phyloP scores from a whole-genome alignment of 2,329 filamentous ascomycete species.

The Fusarium brevicatenulatum region DNA sequence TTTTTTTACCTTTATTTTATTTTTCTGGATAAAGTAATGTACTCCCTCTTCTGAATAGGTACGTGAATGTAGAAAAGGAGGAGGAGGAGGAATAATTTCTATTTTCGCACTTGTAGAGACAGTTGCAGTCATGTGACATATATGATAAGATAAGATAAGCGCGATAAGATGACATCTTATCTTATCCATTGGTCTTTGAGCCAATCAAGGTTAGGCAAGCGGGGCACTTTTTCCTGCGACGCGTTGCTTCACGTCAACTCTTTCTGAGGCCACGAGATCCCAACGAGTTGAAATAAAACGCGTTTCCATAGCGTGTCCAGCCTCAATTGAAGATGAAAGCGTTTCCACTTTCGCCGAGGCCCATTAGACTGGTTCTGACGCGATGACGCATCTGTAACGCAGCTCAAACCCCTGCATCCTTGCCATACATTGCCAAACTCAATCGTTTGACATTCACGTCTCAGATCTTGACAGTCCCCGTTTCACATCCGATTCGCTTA shows the following conservation, averaged over 20 bases:
- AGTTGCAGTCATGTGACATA: too few relatives aligned
- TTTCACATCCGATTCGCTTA: not conserved
- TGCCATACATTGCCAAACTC: not conserved
- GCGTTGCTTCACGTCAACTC: not conserved
- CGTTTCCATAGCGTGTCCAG: not conserved
- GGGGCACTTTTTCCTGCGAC: not conserved
- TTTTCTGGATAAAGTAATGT: too few relatives aligned
- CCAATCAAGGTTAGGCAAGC: not conserved
- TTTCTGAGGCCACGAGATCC: too few relatives aligned
- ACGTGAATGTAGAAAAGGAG: too few relatives aligned
- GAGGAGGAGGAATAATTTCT: too few relatives aligned
- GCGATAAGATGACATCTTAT: rapidly evolving
- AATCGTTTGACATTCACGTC: not conserved
- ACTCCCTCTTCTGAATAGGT: rapidly evolving
- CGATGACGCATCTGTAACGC: not conserved
- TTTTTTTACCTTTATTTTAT: too few relatives aligned
- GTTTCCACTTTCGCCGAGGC: not conserved
- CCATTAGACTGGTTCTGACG: not conserved
- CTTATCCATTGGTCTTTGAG: rapidly evolving
- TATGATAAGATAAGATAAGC: not conserved
- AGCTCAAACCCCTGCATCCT: not conserved
- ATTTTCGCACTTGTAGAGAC: too few relatives aligned
- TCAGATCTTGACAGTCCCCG: not conserved
- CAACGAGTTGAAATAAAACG: not conserved
- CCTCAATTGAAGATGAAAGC: not conserved